Conservation (phyloP, 768 basidiomycete species). For the Stropharia rugosoannulata region DNA sequence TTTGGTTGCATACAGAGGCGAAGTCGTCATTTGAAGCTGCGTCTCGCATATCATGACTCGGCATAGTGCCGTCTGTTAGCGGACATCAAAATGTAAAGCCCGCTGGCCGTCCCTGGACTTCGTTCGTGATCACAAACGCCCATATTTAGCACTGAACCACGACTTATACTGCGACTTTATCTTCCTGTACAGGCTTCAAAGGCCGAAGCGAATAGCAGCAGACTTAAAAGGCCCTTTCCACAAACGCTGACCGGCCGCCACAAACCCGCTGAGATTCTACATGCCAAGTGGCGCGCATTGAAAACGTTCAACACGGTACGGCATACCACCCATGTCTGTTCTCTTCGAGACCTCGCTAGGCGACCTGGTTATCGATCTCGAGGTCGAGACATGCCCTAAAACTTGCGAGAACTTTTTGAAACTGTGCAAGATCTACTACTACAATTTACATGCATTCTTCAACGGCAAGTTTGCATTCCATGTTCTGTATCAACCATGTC, state of each 20-base stretch:
- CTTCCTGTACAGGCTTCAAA: no score
- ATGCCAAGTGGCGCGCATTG: not conserved
- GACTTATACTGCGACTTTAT: no score
- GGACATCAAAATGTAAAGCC: no score
- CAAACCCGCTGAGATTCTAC: not conserved
- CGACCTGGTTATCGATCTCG: constrained; percentile 95
- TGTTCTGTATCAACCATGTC: not conserved
- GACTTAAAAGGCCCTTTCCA: no score
- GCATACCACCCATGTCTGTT: constrained; percentile 70
- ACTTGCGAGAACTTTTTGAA: constrained; percentile 97
- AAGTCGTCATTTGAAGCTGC: not conserved
- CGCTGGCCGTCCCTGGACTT: no score
- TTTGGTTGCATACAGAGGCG: constrained; percentile 19
- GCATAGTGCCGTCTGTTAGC: no score
- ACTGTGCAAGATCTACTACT: constrained; percentile 95
- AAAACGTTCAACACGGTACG: not conserved
- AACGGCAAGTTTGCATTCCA: constrained; percentile 64
- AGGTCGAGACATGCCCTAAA: constrained; percentile 86
- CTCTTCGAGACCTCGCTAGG: constrained; percentile 96
- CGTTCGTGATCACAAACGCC: no score
- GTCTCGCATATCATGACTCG: not conserved
- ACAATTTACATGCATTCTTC: constrained; percentile 97
- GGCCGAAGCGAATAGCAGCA: no score
- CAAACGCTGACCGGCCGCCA: no score
- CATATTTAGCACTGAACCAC: no score